phyloP scores from a whole-genome alignment of 2,329 filamentous ascomycete genomes.

The Cephalotrichum gorgonifer region DNA sequence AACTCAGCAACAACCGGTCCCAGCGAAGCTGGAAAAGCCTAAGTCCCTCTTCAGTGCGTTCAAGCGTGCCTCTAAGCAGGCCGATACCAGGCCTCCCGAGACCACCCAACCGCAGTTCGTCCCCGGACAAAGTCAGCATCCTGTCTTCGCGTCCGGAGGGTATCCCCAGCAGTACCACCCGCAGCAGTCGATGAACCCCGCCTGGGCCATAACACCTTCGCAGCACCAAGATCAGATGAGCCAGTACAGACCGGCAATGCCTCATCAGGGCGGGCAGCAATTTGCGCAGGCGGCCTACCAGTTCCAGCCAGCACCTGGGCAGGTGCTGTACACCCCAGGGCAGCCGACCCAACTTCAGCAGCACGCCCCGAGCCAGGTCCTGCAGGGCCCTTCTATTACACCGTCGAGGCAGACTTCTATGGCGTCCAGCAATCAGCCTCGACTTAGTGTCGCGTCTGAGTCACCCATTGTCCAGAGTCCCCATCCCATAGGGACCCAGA shows the following conservation, averaged over 20 bases:
- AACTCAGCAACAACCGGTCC: conserved; percentile 8
- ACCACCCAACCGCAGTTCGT: neutral
- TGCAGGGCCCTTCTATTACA: neutral
- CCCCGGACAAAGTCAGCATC: neutral
- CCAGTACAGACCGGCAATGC: neutral
- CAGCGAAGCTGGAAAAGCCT: conserved; percentile 9
- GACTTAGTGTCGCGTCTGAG: neutral
- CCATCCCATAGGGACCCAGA: neutral
- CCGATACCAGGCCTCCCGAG: neutral
- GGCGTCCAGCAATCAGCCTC: neutral
- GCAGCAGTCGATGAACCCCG: neutral
- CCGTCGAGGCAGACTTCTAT: neutral
- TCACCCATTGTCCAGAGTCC: neutral
- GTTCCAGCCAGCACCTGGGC: neutral
- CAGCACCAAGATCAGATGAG: neutral
- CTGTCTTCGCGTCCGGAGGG: neutral
- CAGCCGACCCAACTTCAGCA: neutral
- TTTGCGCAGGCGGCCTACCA: neutral
- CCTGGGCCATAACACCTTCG: neutral
- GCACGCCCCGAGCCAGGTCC: neutral
- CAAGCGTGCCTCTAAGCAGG: conserved; percentile 14
- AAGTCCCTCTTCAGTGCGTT: conserved; percentile 15
- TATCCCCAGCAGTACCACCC: neutral
- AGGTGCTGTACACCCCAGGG: neutral
- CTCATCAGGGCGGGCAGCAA: neutral